Base-by-base conservation (phyloP, 495 filamentous ascomycete species). In the Penicillium robsamsonii region DNA sequence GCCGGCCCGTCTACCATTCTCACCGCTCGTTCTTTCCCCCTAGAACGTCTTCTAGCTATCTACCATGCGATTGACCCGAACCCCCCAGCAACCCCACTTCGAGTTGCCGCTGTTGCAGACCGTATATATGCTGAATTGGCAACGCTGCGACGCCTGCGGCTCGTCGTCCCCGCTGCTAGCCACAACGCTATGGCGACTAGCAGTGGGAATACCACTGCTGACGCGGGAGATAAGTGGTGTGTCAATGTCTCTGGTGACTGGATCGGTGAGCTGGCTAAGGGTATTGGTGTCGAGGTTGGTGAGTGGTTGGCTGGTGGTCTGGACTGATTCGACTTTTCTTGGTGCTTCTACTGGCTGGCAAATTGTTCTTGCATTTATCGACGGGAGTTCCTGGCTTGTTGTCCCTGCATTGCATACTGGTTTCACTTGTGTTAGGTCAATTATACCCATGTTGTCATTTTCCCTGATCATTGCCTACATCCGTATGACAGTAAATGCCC, bases 31-130 rank as follows among this genome's bases (percentile, higher is more conserved):
- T 83, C 91, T 3, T 98, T 97, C 64, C 82, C 89, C 17, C 73
- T 97, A 10, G 94, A 98, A 74, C 79, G 94, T 4, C 77, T 96
- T 71, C 74, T 96, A 20, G 91, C 93, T 0, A 95, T 98, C 25
- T 92, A 93, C 61, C 85, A 87, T 25, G 86, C 88, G 1, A 85
- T 97, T 42, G 73, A 88, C 33, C 86, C 87, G 1, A 86, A 92
- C 54, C 82, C 75, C 11, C 70, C 83, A 1, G 65, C 77, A 10
- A 80, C 79, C 22, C 71, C 85, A 59, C 78, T 84, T 13, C 65
- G 70, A 30, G 60, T 64, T 25, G 64, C 63, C 17, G 76, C 69
- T 0, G 76, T 80, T 20, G 78, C 81, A 33, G 83, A 84, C n/a
- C 83, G 88, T 50, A 75, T 89, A 8, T 83, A 84, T 48, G 81